Conservation (phyloP, 768 basidiomycete species). For the Agrocybe pediades region DNA sequence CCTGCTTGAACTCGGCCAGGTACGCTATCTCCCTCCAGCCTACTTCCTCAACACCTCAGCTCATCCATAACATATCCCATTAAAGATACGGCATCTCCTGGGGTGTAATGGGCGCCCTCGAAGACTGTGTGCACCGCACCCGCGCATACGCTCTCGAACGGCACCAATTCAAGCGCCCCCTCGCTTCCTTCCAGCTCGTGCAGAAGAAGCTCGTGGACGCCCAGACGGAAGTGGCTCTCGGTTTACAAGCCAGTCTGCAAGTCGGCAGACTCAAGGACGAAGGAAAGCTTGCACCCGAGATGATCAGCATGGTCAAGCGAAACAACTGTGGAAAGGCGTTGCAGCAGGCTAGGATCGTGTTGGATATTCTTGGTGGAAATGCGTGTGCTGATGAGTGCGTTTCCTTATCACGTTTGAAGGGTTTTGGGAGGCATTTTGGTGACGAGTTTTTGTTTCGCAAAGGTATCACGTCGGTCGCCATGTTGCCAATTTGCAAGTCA, state of each 20-base stretch:
- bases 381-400: slow-evolving; percentile 90
- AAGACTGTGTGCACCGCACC: slow-evolving; percentile 82
- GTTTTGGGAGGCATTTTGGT: neutral
- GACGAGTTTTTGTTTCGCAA: neutral
- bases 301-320: slow-evolving; percentile 93
- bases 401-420: slow-evolving; percentile 1
- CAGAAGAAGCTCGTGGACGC: slow-evolving; percentile 98
- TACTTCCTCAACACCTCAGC: slow-evolving; percentile 1
- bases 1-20: slow-evolving; percentile 90
- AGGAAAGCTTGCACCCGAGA: slow-evolving; percentile 76
- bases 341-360: slow-evolving; percentile 72
- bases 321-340: slow-evolving; percentile 97
- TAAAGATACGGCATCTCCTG: slow-evolving; percentile 86
- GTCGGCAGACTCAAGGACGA: slow-evolving; percentile 87
- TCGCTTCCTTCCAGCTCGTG: slow-evolving; percentile 95
- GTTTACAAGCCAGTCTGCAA: slow-evolving; percentile 74
- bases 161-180: slow-evolving; percentile 84
- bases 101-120: slow-evolving; percentile 95
- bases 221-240: slow-evolving; percentile 81
- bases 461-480: slow-evolving; percentile 96
- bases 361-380: slow-evolving; percentile 95
- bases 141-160: slow-evolving; percentile 87
- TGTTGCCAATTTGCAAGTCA: slow-evolving; percentile 93
- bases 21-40: slow-evolving; percentile 23
- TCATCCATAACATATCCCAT: slow-evolving; percentile 1